Base-by-base conservation (phyloP, 2,329 filamentous ascomycete species). In the Scleromitrula shiraiana region DNA sequence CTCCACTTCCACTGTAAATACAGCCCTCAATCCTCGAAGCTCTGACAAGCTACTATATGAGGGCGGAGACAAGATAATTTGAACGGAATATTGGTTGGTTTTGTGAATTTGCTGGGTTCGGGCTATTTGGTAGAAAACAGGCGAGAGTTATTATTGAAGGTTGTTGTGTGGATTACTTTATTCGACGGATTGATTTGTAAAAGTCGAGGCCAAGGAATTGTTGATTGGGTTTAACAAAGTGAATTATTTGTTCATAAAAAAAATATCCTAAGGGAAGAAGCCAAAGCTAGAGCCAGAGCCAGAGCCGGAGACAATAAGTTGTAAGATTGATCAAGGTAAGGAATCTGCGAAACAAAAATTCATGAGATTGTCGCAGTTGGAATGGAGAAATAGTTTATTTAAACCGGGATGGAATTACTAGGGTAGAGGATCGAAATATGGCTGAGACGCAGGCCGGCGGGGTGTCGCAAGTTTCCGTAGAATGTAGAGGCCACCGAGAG, bases 1-100 rank as follows among this genome's bases (percentile, higher is more conserved):
- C 42, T 47, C 45, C 45, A 47, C 45, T 47, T 41, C 44, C 5
- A 41, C 40, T 35, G 17, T 20, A 37, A 45, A 57, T 50, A 57
- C 56, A 54, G 58, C 61, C 61, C 56, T 60, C 62, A 61, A 62
- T 60, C 60, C 59, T 60, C 58, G 58, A 61, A 61, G 60, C 60
- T 60, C 57, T 59, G 49, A 52, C 42, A 61, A 61, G 60, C 60
- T 57, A 59, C 58, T 60, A 58, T 62, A 61, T 59, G 59, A 64
- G 57, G 57, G 60, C 58, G 58, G 55, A 58, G 53, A 38, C 27
- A 46, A 53, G 53, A 53, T 53, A 47, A 47, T 50, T 53, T 46
- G 33, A 36, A 40, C 32, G 38, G 47, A 56, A 54, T 54, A 44
- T 53, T 53, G 54, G 43, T 36, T 50, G 52, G 53, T 43, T 53